phyloP scores from a whole-genome alignment of 2,329 filamentous ascomycete species.

The Gaeumannomyces sp. region DNA sequence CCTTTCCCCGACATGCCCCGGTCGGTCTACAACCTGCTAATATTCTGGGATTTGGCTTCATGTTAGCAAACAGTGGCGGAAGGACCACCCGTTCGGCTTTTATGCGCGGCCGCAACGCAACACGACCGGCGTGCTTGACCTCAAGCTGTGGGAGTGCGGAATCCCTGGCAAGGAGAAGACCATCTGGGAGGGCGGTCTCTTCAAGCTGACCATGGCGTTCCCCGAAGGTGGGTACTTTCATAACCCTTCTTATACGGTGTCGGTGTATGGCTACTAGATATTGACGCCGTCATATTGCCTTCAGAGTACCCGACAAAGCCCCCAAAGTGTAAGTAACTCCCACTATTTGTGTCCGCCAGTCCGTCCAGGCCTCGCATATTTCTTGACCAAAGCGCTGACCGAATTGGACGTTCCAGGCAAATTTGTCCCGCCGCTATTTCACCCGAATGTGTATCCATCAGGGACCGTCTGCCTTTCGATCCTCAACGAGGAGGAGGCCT shows the following conservation, averaged over 20 bases:
- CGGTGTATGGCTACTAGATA: not conserved
- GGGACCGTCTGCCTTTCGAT: constrained; percentile 97
- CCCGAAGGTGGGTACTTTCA: constrained; percentile 69
- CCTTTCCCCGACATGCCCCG: not conserved
- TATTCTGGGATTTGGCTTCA: not conserved
- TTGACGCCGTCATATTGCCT: constrained; percentile 7
- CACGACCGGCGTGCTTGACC: constrained; percentile 72
- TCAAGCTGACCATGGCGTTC: constrained; percentile 89
- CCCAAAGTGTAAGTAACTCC: constrained; percentile 76
- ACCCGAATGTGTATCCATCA: constrained; percentile 97
- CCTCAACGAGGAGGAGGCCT: constrained; percentile 95
- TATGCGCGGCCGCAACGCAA: constrained; percentile 84
- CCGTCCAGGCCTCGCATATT: constrained; percentile 8
- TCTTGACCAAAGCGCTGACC: constrained; percentile 11
- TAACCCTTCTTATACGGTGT: not conserved
- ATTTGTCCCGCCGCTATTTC: constrained; percentile 92
- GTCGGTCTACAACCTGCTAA: constrained; percentile 8
- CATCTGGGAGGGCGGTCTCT: constrained; percentile 94
- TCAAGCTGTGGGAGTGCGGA: constrained; percentile 95
- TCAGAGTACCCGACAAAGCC: constrained; percentile 97
- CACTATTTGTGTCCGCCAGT: not conserved
- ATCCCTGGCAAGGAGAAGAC: constrained; percentile 96
- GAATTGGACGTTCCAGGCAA: constrained; percentile 60
- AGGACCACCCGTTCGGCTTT: constrained; percentile 96
- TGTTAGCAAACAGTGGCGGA: constrained; percentile 86